Evolutionary conservation across 2,329 filamentous ascomycete species (phyloP), one percentile per base, ranked within the genome.

Genomic region (Clarireedia paspali): DNA sequence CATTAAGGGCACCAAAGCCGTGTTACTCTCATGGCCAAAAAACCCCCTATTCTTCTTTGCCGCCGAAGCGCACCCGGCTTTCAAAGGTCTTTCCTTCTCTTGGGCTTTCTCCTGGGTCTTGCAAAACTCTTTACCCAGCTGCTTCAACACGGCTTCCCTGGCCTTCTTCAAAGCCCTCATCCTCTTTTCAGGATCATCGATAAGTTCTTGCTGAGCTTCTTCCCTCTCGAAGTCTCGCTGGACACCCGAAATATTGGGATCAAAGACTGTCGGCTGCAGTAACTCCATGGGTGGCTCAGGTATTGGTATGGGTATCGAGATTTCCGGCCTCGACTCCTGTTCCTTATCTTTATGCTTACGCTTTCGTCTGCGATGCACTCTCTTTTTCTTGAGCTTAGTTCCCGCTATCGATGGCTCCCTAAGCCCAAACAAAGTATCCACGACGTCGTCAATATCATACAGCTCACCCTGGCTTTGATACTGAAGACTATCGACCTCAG

Each of bases 191-290:
- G 77, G 73, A 62, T 85, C 80, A 60, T 84, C 77, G 20, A 81
- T 82, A 24, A 83, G 72, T 46, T 76, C 73, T 10, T 78, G 74
- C 59, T 82, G 79, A 2, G 74, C 72, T 61, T 79, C 75, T 63
- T 85, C 81, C 58, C 78, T 76, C 61, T 78, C 75, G 44, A 82
- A 71, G 64, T 82, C 77, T 60, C 81, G 79, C 67, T 83, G 81
- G 30, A 83, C 77, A 2, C 79, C 73, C 14, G 78, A 77, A 58
- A 84, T 78, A 50, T 76, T 75, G 56, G 66, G 65, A 56, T 67
- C 73, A 65, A 84, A 84, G 36, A 80, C 76, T 12, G 77, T 77
- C 2, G 82, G 79, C 63, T 80, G 80, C 7, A 84, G 73, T 17
- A 79, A 56, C 55, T 64, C 63, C n/a, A 65, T 56, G 2, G 59